Evolutionary conservation across 2,329 filamentous ascomycete genomes (phyloP).

Genomic region (Xylariomycetidae sp.): DNA sequence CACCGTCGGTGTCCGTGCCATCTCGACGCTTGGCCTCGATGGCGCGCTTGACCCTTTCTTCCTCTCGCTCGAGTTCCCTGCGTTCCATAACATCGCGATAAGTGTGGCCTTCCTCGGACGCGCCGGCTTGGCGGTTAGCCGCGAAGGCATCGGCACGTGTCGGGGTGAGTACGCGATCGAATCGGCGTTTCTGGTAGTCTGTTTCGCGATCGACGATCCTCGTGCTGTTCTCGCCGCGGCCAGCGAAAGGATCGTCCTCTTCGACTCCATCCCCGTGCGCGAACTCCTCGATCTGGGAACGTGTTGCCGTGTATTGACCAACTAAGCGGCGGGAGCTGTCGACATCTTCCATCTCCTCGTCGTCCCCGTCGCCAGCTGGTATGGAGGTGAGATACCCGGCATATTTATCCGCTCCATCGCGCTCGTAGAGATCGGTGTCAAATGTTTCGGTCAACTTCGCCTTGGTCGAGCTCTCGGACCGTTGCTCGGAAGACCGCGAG

Average conservation of each 20-base stretch:
- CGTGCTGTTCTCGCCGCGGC: constrained; percentile 77
- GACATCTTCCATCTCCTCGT: constrained; percentile 69
- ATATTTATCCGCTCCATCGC: constrained; percentile 71
- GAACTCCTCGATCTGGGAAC: constrained; percentile 90
- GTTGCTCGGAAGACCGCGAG: constrained; percentile 71
- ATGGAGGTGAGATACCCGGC: constrained; percentile 89
- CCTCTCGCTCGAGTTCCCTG: constrained; percentile 87
- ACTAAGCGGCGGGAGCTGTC: constrained; percentile 73
- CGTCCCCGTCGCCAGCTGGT: constrained; percentile 70
- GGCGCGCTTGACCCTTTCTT: constrained; percentile 74
- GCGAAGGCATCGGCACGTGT: constrained; percentile 83
- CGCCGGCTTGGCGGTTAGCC: constrained; percentile 62
- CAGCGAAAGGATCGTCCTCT: constrained; percentile 83
- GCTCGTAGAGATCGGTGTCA: constrained; percentile 83
- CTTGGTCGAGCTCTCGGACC: constrained; percentile 77
- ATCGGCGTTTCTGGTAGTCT: constrained; percentile 94
- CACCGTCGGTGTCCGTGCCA: constrained; percentile 51
- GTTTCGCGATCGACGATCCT: constrained; percentile 91
- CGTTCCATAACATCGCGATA: constrained; percentile 89
- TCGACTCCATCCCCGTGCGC: constrained; percentile 78
- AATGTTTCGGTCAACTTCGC: constrained; percentile 84
- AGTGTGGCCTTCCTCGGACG: constrained; percentile 64
- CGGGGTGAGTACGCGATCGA: constrained; percentile 80
- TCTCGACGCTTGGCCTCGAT: constrained; percentile 71
- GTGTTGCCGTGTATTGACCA: constrained; percentile 92